Conservation (phyloP, 768 basidiomycete genomes). For the Suillus bovinus region DNA sequence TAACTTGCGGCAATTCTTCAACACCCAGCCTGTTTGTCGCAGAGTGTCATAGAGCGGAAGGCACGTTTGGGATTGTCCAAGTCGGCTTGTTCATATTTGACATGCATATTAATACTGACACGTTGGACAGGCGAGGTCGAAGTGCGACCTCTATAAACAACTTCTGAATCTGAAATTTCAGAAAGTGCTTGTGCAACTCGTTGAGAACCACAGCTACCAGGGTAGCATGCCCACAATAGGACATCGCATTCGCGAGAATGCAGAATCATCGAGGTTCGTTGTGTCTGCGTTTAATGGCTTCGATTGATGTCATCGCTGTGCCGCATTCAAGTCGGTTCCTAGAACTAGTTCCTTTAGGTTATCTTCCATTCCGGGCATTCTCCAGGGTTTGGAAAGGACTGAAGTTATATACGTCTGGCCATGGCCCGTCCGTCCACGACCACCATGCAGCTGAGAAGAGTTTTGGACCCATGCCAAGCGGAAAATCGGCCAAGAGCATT, state of each 20-base stretch:
- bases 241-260: conserved; percentile 53
- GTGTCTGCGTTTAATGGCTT: not conserved
- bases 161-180: conserved; percentile 71
- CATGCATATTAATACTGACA: conserved; percentile 12
- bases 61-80: conserved; percentile 76
- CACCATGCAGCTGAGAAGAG: conserved; percentile 3
- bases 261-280: conserved; percentile 44
- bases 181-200: conserved; percentile 59
- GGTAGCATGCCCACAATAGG: conserved; percentile 70
- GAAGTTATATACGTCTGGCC: conserved; percentile 39
- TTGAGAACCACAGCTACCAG: conserved; percentile 76
- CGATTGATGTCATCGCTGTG: conserved; percentile 9
- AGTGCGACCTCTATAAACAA: conserved; percentile 82
- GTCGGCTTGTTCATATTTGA: conserved; percentile 43
- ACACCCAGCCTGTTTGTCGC: conserved; percentile 81
- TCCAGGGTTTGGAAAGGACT: conserved; percentile 58
- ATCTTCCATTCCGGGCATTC: conserved; percentile 42
- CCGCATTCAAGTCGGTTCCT: conserved; percentile 22
- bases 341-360: conserved; percentile 29
- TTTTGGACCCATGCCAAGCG: conserved; percentile 9
- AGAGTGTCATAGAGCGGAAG: conserved; percentile 76
- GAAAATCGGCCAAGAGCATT: conserved; percentile 28
- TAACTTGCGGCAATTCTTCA: conserved; percentile 84
- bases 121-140: conserved; percentile 67
- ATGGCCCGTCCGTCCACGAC: conserved; percentile 9